A percentile compares a stretch with the other conserved stretches of the same genome.
These are phyloP conservation scores for Kodamaea restingae DNA, from an alignment of 805 yeast species.

Conservation along the genomic window DNA sequence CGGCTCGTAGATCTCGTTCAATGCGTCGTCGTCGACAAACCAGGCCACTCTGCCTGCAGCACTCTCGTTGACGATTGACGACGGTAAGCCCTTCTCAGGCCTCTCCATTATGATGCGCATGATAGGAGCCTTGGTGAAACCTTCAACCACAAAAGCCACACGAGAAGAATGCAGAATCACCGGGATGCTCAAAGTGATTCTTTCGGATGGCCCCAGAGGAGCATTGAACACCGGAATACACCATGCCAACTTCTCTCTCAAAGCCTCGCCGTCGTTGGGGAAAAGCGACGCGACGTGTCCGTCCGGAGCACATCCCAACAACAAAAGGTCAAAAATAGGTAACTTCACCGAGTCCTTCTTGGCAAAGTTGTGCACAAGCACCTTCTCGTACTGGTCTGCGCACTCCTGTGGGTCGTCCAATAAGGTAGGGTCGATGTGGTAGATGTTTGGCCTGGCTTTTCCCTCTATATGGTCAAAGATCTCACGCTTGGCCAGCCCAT, in stretches of 20 bases:
- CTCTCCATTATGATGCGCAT: constrained; percentile 90
- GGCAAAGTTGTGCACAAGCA: constrained; percentile 84
- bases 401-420: constrained; percentile 83
- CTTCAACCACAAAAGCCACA: constrained; percentile 94
- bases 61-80: constrained; percentile 87
- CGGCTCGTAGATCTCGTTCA: constrained; percentile 67
- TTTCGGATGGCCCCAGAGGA: constrained; percentile 79
- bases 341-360: constrained; percentile 93
- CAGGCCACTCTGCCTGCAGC: constrained; percentile 97
- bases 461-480: constrained; percentile 67
- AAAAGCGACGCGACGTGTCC: constrained; percentile 97
- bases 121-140: constrained; percentile 90
- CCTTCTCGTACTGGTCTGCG: constrained; percentile 89
- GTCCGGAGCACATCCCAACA: constrained; percentile 97
- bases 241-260: constrained; percentile 92
- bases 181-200: constrained; percentile 89
- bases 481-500: constrained; percentile 81
- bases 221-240: constrained; percentile 89
- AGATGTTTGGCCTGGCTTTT: constrained; percentile 62
- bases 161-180: constrained; percentile 91
- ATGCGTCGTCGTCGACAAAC: constrained; percentile 95
- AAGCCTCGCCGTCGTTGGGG: constrained; percentile 79
- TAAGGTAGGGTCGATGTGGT: constrained; percentile 74
- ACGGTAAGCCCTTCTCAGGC: constrained; percentile 94
- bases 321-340: constrained; percentile 87